These are phyloP conservation scores for Botrytis medusae DNA, from an alignment of 2,329 filamentous ascomycete species.

Conservation along the genomic window DNA sequence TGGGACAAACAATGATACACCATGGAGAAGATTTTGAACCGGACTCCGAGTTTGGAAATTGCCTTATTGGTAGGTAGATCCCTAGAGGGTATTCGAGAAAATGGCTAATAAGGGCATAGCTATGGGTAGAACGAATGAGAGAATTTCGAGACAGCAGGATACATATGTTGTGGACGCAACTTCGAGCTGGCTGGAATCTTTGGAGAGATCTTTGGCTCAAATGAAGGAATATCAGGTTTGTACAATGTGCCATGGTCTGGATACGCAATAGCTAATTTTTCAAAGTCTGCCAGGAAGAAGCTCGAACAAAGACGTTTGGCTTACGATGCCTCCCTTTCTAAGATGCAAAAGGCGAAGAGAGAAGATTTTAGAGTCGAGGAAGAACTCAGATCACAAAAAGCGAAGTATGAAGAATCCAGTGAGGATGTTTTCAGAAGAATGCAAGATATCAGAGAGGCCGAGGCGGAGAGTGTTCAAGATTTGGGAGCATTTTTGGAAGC, in stretches of 20 bases:
- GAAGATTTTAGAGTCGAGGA: slow-evolving; percentile 94
- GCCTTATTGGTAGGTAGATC: slow-evolving; percentile 58
- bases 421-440: slow-evolving; percentile 91
- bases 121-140: slow-evolving; percentile 84
- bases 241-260: slow-evolving; percentile 13
- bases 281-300: slow-evolving; percentile 80
- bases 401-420: slow-evolving; percentile 93
- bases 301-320: slow-evolving; percentile 85
- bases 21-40: slow-evolving; percentile 92
- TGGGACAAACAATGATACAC: slow-evolving; percentile 81
- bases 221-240: slow-evolving; percentile 96
- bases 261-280: slow-evolving; percentile 29
- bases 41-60: slow-evolving; percentile 88
- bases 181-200: slow-evolving; percentile 83
- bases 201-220: slow-evolving; percentile 85
- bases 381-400: slow-evolving; percentile 84
- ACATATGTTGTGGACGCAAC: slow-evolving; percentile 76
- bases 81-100: background rate
- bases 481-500: slow-evolving; percentile 81
- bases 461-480: slow-evolving; percentile 78
- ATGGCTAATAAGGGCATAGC: slow-evolving; percentile 46
- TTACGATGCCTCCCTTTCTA: slow-evolving; percentile 84
- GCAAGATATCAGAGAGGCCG: slow-evolving; percentile 94
- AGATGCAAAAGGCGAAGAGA: slow-evolving; percentile 90
- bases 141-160: slow-evolving; percentile 82